A percentile compares a stretch with the other conserved stretches of the same genome.
These are phyloP conservation scores for Talaromyces sp. DNA, from an alignment of 2,329 filamentous ascomycete genomes.

Conservation along the genomic window DNA sequence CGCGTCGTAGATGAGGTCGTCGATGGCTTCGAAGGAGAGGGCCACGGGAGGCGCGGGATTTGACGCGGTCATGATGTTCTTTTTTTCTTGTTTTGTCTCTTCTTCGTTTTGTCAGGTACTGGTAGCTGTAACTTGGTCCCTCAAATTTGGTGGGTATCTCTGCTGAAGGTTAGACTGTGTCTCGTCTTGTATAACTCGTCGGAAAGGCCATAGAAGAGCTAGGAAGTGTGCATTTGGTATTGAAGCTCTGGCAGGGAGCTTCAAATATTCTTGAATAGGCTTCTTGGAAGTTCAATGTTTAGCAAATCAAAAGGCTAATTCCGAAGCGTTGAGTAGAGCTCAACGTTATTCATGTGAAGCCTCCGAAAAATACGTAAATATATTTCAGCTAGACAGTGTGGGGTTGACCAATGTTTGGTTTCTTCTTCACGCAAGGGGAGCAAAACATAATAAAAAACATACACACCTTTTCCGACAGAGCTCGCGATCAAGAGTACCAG, in stretches of 20 bases:
- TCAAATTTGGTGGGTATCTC: not conserved
- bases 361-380: not conserved
- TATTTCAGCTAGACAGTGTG: not conserved
- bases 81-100: not conserved
- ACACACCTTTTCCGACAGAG: not conserved
- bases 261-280: too few relatives aligned
- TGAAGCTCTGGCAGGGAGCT: not conserved
- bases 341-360: not conserved
- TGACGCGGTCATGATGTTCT: not conserved
- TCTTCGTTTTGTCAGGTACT: not conserved
- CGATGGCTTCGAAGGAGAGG: slow-evolving; percentile 72
- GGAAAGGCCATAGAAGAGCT: not conserved
- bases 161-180: not conserved
- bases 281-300: too few relatives aligned
- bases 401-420: not conserved
- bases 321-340: not conserved
- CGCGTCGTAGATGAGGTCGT: slow-evolving; percentile 85
- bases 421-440: not conserved
- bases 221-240: not conserved
- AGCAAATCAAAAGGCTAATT: not conserved
- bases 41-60: slow-evolving; percentile 17
- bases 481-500: not conserved
- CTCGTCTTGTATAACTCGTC: too few relatives aligned
- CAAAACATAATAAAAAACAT: not conserved
- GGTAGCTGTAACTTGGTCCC: not conserved